These are phyloP conservation scores for Pugionium cornutum DNA, from an alignment of 345 rosid species.

Conservation along the genomic window DNA sequence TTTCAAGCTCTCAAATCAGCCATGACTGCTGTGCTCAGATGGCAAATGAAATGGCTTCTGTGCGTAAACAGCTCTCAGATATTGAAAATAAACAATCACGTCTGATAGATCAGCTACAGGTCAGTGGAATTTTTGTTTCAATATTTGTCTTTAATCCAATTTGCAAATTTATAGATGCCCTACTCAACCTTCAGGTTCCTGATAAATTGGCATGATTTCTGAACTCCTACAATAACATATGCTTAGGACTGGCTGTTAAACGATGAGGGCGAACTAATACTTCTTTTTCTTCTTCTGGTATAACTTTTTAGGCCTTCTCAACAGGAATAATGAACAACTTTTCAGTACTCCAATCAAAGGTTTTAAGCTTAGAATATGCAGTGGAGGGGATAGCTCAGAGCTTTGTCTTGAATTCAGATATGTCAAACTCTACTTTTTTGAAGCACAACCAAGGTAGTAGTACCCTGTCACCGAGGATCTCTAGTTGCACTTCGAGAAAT, in stretches of 20 bases:
- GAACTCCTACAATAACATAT: not conserved
- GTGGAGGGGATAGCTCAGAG: constrained; percentile 56
- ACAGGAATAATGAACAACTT: constrained; percentile 63
- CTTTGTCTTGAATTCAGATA: constrained; percentile 47
- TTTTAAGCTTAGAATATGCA: constrained; percentile 69
- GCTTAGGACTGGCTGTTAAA: not conserved
- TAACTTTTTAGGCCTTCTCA: constrained; percentile 58
- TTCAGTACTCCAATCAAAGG: constrained; percentile 71
- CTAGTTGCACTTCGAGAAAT: constrained; percentile 69
- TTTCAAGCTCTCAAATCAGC: constrained; percentile 50
- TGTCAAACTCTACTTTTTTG: constrained; percentile 45
- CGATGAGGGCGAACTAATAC: constrained; percentile 6
- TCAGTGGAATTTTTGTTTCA: constrained; percentile 33
- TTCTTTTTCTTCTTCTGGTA: not conserved
- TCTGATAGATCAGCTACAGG: constrained; percentile 81
- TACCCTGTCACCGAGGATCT: constrained; percentile 60
- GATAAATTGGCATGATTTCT: not conserved
- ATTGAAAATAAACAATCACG: constrained; percentile 73
- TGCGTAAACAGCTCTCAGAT: constrained; percentile 74
- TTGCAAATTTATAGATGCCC: not conserved
- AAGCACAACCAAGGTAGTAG: constrained; percentile 51
- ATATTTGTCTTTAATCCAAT: not conserved
- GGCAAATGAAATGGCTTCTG: constrained; percentile 63
- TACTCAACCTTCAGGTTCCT: constrained; percentile 2
- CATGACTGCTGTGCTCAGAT: constrained; percentile 63